phyloP scores from a whole-genome alignment of 805 yeast species.

The Phaffomyces antillensis region DNA sequence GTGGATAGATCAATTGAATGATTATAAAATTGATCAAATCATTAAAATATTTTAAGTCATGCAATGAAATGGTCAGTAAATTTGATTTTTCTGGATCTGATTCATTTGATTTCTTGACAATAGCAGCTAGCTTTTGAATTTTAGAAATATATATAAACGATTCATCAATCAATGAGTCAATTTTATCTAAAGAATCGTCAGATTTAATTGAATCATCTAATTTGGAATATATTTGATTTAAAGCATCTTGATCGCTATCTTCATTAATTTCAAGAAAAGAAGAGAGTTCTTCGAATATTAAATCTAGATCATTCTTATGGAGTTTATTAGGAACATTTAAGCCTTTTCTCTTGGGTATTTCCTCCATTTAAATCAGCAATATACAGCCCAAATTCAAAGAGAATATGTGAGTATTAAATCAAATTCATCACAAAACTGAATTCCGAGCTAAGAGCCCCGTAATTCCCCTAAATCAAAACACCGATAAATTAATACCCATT shows the following conservation, averaged over 20 bases:
- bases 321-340: constrained; percentile 26
- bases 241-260: constrained; percentile 4
- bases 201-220: background rate
- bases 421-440: too few species aligned
- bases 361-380: background rate
- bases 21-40: constrained; percentile 57
- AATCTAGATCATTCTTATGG: constrained; percentile 28
- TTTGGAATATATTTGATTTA: constrained; percentile 8
- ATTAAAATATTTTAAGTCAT: constrained; percentile 75
- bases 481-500: too few species aligned
- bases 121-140: constrained; percentile 14
- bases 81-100: constrained; percentile 15
- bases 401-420: too few species aligned
- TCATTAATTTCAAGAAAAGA: constrained; percentile 17
- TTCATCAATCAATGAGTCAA: background rate
- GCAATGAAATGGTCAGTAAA: constrained; percentile 61
- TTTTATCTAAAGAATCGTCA: background rate
- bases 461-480: too few species aligned
- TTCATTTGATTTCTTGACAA: background rate
- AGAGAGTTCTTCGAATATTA: constrained; percentile 21
- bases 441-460: too few species aligned
- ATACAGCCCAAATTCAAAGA: too few species aligned
- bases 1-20: constrained; percentile 64
- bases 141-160: constrained; percentile 8
- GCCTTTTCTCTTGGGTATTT: constrained; percentile 10